Evolutionary conservation across 2,329 filamentous ascomycete species (phyloP).

Genomic region (Karstenula rhodostoma): DNA sequence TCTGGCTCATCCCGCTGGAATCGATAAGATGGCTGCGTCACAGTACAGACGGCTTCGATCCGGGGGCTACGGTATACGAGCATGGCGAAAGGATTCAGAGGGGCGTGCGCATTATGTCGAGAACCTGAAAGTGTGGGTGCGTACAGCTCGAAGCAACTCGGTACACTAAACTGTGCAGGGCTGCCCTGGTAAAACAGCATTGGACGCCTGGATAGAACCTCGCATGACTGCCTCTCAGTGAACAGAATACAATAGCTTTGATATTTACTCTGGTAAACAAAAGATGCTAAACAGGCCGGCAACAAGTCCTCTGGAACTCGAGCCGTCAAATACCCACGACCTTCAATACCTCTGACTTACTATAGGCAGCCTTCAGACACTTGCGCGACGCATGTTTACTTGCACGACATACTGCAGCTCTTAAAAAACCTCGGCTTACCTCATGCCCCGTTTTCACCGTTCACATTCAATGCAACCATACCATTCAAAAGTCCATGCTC

Average conservation of each 20-base stretch:
- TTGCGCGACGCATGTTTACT: neutral
- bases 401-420: neutral
- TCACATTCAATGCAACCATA: slow-evolving; percentile 14
- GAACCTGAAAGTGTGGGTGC: neutral
- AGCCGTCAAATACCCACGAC: too few species aligned
- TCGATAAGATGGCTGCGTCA: slow-evolving; percentile 5
- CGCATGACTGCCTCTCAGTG: too few species aligned
- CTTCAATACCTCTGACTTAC: too few species aligned
- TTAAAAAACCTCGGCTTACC: neutral
- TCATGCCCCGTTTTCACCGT: slow-evolving; percentile 24
- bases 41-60: neutral
- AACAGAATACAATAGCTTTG: neutral
- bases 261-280: too few species aligned
- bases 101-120: neutral
- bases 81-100: neutral
- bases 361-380: neutral
- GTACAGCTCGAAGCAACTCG: too few species aligned
- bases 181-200: too few species aligned
- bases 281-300: too few species aligned
- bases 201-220: too few species aligned
- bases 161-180: too few species aligned
- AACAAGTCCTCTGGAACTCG: too few species aligned
- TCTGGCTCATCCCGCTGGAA: slow-evolving; percentile 2
- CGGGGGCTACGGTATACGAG: slow-evolving; percentile 2
- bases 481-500: slow-evolving; percentile 45